Evolutionary conservation across 1,139 yeast species (phyloP), one percentile per base, ranked within the genome.

Genomic region (Wickerhamomyces sp.): DNA sequence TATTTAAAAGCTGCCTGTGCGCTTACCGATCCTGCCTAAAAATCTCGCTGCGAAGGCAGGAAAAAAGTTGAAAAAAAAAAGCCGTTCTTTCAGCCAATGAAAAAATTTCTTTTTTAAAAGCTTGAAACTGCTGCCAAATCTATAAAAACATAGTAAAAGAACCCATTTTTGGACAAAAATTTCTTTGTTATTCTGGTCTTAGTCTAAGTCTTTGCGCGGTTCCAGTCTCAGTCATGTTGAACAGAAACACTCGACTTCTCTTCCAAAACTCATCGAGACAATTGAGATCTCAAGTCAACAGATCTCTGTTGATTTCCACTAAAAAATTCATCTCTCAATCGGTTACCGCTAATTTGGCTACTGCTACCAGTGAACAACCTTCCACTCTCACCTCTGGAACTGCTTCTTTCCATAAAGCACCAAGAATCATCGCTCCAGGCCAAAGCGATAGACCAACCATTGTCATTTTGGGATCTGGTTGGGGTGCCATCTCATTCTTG

Each of bases 391-490:
- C 56, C 29, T 53, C 63, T 5, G 70, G 70, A 30, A 52, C 61
- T n/a, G 47, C 64, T 13, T 63, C 68, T n/a, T 65, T 65, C 55
- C 63, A 59, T 45, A 65, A 66, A 34, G 56, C 57, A 33, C 55
- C 58, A 46, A 62, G 63, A 45, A 52, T 63, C 38, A 60, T 64
- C 39, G 59, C 61, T 38, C 52, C 60, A 36, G 46, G 52, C 26
- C 45, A 47, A 34, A 28, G 52, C 29, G 57, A 55, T 39, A 65
- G 63, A 49, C 66, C 66, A 43, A 88, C 90, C 33, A 68, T 90
- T 58, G 95, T 90, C 41, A 80, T 90, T 49, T 74, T 90, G 54
- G 97, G 97, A 44, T 78, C 95, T 33, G 97, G 97, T 42, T 90
- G 97, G 97, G 97, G 95, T 42, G 78, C 95, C 14, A 80, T 85